Evolutionary conservation across 345 rosid genomes (phyloP).

Genomic region (Aethionema arabicum): DNA sequence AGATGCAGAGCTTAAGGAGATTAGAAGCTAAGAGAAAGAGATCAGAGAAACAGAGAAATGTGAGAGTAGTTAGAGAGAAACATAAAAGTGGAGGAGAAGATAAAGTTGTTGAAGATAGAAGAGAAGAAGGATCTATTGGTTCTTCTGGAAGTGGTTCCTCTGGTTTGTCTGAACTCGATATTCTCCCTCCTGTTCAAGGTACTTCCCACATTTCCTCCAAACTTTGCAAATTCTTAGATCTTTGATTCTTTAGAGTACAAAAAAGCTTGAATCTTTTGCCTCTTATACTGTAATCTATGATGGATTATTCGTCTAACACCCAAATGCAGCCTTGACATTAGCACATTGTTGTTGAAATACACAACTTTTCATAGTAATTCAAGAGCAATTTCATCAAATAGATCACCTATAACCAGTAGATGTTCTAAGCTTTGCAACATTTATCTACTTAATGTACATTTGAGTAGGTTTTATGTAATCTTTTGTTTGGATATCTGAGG

Average conservation of each 20-base stretch:
- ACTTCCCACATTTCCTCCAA: background rate
- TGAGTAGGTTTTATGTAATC: background rate
- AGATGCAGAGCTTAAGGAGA: constrained; percentile 60
- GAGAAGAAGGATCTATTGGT: constrained; percentile 49
- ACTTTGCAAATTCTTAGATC: too few species aligned
- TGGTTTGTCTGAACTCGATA: constrained; percentile 56
- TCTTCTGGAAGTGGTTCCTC: constrained; percentile 68
- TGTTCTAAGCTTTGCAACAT: background rate
- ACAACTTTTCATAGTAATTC: background rate
- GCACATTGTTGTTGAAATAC: constrained; percentile 2
- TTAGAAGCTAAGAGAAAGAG: constrained; percentile 80
- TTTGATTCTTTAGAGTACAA: constrained; percentile 9
- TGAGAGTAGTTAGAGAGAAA: constrained; percentile 36
- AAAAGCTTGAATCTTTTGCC: background rate
- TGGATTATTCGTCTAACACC: too few species aligned
- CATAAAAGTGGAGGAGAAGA: constrained; percentile 33
- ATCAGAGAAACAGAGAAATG: constrained; percentile 63
- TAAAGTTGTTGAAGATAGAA: constrained; percentile 25
- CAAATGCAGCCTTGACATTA: background rate
- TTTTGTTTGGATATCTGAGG: constrained; percentile 5
- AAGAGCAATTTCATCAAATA: background rate
- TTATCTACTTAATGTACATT: background rate
- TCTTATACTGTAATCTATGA: background rate
- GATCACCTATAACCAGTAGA: background rate
- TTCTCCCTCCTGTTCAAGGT: constrained; percentile 51